These are phyloP conservation scores for Alternaria postmessia DNA, from an alignment of 2,329 filamentous ascomycete genomes.

Conservation along the genomic window DNA sequence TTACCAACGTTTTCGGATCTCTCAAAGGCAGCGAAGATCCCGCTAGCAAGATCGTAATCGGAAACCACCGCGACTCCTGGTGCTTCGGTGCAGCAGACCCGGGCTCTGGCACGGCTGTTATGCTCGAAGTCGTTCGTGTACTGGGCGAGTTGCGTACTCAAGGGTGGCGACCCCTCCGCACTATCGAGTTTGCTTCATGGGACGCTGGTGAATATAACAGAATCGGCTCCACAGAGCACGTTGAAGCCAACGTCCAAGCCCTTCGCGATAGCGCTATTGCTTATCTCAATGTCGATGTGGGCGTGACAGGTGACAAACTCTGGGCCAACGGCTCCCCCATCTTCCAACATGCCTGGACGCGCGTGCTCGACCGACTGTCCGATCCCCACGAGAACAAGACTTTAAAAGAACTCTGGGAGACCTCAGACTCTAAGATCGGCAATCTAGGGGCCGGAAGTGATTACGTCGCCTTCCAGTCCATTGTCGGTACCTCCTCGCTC, in stretches of 20 bases:
- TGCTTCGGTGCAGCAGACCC: constrained; percentile 87
- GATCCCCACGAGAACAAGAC: constrained; percentile 77
- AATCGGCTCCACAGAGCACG: constrained; percentile 92
- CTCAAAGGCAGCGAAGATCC: constrained; percentile 85
- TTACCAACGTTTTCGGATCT: constrained; percentile 90
- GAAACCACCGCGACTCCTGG: constrained; percentile 94
- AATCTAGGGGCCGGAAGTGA: constrained; percentile 79
- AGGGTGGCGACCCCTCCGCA: constrained; percentile 92
- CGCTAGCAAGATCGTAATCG: constrained; percentile 85
- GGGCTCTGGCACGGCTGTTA: constrained; percentile 83
- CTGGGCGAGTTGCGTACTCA: constrained; percentile 78
- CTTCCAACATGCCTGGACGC: constrained; percentile 74
- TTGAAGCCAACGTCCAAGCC: constrained; percentile 80
- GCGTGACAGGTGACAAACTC: constrained; percentile 78
- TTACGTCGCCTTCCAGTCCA: constrained; percentile 88
- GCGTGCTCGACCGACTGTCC: constrained; percentile 75
- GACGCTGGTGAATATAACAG: constrained; percentile 93
- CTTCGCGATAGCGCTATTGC: constrained; percentile 79
- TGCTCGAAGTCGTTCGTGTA: constrained; percentile 86
- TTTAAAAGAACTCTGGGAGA: constrained; percentile 79
- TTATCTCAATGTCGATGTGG: constrained; percentile 91
- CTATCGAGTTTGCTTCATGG: constrained; percentile 97
- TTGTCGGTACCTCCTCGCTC: constrained; percentile 86
- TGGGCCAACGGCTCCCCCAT: constrained; percentile 82
- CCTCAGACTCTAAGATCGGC: constrained; percentile 65